A percentile compares a stretch with the other conserved stretches of the same genome.
These are phyloP conservation scores for Fagopyrum esculentum DNA, from an alignment of 148 eudicot species.

Conservation along the genomic window DNA sequence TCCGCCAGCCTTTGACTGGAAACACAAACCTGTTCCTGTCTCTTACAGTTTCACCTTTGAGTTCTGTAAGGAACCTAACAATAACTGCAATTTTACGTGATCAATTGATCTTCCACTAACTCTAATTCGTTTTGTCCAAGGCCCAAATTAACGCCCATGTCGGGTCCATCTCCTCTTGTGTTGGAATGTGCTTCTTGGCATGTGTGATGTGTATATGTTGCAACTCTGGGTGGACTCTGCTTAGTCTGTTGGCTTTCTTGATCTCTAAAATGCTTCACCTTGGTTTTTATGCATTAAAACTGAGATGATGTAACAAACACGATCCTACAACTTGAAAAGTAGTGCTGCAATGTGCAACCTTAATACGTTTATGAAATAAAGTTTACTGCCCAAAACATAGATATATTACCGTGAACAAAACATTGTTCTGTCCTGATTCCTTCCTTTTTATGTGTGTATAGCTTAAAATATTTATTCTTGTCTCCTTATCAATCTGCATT, in stretches of 20 bases:
- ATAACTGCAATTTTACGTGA: no score
- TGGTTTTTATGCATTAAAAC: not conserved
- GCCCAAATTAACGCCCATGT: no score
- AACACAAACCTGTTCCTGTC: not conserved
- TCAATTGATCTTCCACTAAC: no score
- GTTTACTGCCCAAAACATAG: not conserved
- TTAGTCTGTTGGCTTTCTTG: no score
- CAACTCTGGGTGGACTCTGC: no score
- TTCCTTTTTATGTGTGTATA: not conserved
- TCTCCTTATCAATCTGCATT: not conserved
- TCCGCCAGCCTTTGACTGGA: no score
- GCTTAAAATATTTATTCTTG: not conserved
- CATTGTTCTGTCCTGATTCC: not conserved
- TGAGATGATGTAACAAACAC: not conserved
- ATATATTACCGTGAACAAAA: not conserved
- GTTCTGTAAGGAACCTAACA: no score
- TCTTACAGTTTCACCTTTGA: no score
- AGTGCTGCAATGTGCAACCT: not conserved
- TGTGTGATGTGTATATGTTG: no score
- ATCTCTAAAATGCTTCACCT: not conserved
- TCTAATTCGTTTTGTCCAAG: no score
- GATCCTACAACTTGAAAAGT: not conserved
- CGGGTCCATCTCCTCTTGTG: no score
- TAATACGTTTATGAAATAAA: not conserved
- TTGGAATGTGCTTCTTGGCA: no score